Evolutionary conservation across 2,329 filamentous ascomycete species (phyloP).

Genomic region (Iodosphaeria phyllophila): DNA sequence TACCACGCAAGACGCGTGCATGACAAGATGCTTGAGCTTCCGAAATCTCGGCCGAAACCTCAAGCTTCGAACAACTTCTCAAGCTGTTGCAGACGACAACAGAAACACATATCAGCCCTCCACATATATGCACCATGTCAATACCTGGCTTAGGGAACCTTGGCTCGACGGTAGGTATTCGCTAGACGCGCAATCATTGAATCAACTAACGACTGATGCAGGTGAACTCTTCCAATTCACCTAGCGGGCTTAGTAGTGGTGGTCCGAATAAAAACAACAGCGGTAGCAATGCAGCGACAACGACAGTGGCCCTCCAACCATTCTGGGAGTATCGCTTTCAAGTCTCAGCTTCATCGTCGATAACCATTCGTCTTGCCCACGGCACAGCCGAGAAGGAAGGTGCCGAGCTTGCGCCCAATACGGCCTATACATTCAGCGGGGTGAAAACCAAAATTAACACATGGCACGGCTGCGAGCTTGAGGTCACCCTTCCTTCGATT

Average conservation of each 20-base stretch:
- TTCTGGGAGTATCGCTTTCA: slow-evolving; percentile 68
- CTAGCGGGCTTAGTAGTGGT: slow-evolving; percentile 3
- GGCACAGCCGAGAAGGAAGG: slow-evolving; percentile 90
- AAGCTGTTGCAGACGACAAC: no score
- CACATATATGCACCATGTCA: slow-evolving; percentile 49
- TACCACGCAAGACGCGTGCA: no score
- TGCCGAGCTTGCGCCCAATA: slow-evolving; percentile 71
- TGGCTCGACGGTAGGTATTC: slow-evolving; percentile 31
- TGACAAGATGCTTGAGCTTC: no score
- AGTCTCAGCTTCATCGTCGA: slow-evolving; percentile 30
- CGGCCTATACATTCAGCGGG: slow-evolving; percentile 64
- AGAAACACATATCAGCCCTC: no score
- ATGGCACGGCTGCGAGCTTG: slow-evolving; percentile 76
- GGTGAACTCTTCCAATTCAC: neutral
- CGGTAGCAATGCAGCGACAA: slow-evolving; percentile 18
- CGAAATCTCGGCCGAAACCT: no score
- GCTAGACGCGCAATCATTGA: slow-evolving; percentile 5
- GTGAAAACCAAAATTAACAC: slow-evolving; percentile 79
- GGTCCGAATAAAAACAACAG: slow-evolving; percentile 4
- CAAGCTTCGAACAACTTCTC: no score
- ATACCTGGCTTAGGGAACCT: slow-evolving; percentile 58
- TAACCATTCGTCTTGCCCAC: slow-evolving; percentile 43
- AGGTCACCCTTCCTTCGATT: no score
- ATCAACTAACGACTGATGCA: neutral
- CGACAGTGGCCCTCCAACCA: slow-evolving; percentile 33